Conservation (phyloP, 257 asterid genomes). For the Nemophila menziesii region DNA sequence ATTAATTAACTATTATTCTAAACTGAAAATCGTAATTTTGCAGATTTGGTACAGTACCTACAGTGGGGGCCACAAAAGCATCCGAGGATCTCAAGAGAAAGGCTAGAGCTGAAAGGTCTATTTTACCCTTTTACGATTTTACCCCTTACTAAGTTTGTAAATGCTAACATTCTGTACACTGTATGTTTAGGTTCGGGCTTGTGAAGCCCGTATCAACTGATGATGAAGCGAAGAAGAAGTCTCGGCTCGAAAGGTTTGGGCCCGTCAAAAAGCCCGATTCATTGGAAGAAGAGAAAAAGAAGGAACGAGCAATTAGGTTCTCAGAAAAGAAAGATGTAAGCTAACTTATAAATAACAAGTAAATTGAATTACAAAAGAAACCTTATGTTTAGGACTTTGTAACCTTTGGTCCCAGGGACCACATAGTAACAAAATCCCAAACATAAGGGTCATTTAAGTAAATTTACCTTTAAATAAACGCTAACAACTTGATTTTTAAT, state of each 20-base stretch:
- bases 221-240: slow-evolving; percentile 75
- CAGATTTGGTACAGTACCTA: slow-evolving; percentile 70
- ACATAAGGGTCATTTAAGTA: too few species aligned
- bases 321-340: too few species aligned
- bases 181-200: slow-evolving; percentile 56
- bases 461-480: too few species aligned
- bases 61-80: slow-evolving; percentile 36
- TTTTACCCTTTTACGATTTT: slow-evolving; percentile 1
- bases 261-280: slow-evolving; percentile 33
- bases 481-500: slow-evolving; percentile 1
- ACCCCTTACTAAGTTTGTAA: background rate
- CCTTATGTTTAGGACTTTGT: too few species aligned
- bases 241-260: slow-evolving; percentile 81
- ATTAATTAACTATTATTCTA: too few species aligned
- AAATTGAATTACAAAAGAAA: too few species aligned
- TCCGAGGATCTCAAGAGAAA: slow-evolving; percentile 78
- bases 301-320: slow-evolving; percentile 87
- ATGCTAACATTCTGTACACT: background rate
- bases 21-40: slow-evolving; percentile 2
- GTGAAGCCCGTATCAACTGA: slow-evolving; percentile 38
- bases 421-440: too few species aligned
- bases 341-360: too few species aligned
- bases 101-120: slow-evolving; percentile 94
- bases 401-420: too few species aligned
- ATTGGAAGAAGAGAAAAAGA: slow-evolving; percentile 81